phyloP scores from a whole-genome alignment of 306 rosid species.

The Glycyrrhiza uralensis region DNA sequence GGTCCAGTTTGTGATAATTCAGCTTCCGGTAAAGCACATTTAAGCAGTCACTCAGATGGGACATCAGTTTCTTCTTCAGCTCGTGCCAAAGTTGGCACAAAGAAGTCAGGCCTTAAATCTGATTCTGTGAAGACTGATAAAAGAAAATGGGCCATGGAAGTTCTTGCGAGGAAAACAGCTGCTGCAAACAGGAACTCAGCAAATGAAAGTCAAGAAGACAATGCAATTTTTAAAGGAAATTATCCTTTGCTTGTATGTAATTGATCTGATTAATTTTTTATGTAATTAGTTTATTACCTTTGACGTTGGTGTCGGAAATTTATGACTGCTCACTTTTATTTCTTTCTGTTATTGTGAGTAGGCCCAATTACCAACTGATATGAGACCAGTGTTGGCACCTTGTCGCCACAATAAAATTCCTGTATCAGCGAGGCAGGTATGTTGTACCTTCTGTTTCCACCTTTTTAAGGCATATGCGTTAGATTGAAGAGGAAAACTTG shows the following conservation, averaged over 20 bases:
- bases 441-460: slow-evolving; percentile 20
- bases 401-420: slow-evolving; percentile 79
- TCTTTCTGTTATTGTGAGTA: slow-evolving; percentile 49
- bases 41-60: slow-evolving; percentile 38
- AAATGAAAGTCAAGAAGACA: slow-evolving; percentile 54
- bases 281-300: slow-evolving; percentile 19
- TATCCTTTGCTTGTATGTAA: slow-evolving; percentile 85
- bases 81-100: slow-evolving; percentile 45
- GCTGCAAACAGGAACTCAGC: slow-evolving; percentile 42
- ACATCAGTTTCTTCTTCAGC: slow-evolving; percentile 44
- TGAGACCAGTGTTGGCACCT: slow-evolving; percentile 78
- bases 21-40: slow-evolving; percentile 44
- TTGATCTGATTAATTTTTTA: slow-evolving; percentile 22
- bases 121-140: slow-evolving; percentile 59
- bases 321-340: slow-evolving; percentile 24
- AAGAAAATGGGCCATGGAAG: slow-evolving; percentile 92
- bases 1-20: slow-evolving; percentile 37
- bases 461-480: neutral
- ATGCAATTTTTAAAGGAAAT: slow-evolving; percentile 61
- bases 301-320: slow-evolving; percentile 17
- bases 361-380: slow-evolving; percentile 88
- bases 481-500: neutral
- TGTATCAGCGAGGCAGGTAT: slow-evolving; percentile 88
- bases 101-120: slow-evolving; percentile 45
- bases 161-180: slow-evolving; percentile 83